Evolutionary conservation across 2,329 filamentous ascomycete species (phyloP), one percentile per base, ranked within the genome.

Genomic region (Nemania sp.): DNA sequence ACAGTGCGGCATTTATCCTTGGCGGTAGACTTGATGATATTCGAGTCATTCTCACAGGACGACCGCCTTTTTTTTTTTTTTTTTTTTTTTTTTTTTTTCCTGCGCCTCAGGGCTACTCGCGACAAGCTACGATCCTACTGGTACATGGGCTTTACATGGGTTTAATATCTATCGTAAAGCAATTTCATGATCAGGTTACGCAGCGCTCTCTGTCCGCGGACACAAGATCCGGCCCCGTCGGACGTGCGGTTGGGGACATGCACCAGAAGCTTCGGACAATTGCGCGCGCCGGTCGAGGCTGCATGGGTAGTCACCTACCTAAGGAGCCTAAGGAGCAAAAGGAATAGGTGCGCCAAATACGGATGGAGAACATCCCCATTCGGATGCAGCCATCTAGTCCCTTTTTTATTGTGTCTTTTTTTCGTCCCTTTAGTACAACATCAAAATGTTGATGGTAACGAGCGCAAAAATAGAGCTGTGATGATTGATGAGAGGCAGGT

Each of bases 161-260:
- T 22, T 51, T 51, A 11, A 15, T 51, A 51, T 13, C 8, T n/a
- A 45, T n/a, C 20, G 41, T 8, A 20, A 45, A n/a, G 41, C n/a
- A 18, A 6, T 41, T 41, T 41, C 38, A 18, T 13, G 38, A 13
- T 41, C 15, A 15, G 38, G 15, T 41, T 18, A 45, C 41, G 41
- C 41, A 45, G 41, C 32, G 41, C 20, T 8, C 38, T 8, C 41
- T 45, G 41, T 45, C 41, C 18, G 20, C 52, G 53, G 45, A 53
- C 43, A 41, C 24, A 29, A 15, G 35, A 35, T 11, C 51, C 57
- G 41, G 52, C 47, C 7, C 41, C 22, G 64, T 69, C 68, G 68
- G 68, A 70, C 65, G 47, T 70, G 64, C 64, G 68, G 61, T 70
- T 68, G 68, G 68, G 68, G 60, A 52, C 26, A 35, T 68, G 64